Conservation (phyloP, 805 yeast species). For the Candida pseudoglaebosa region DNA sequence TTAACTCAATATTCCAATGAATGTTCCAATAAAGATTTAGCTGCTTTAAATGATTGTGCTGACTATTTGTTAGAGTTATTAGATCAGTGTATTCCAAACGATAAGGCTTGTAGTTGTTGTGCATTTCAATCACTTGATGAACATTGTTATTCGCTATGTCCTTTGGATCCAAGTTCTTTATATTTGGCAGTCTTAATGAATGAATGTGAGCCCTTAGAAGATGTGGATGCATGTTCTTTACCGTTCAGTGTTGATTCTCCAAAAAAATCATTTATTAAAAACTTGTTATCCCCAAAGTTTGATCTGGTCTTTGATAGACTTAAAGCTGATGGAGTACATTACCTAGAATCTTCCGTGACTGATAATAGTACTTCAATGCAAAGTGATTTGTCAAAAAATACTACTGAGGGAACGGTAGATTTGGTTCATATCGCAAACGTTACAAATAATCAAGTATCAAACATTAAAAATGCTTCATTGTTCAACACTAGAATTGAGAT, state of each 20-base stretch:
- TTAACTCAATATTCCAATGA: constrained; percentile 36
- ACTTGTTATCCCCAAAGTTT: neutral
- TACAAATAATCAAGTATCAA: too few species aligned
- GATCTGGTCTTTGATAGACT: constrained; percentile 2
- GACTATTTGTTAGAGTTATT: constrained; percentile 43
- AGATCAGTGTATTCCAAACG: constrained; percentile 50
- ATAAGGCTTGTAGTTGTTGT: constrained; percentile 54
- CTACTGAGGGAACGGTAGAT: too few species aligned
- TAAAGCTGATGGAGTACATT: constrained; percentile 1
- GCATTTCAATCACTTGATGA: constrained; percentile 47
- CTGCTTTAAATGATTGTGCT: constrained; percentile 41
- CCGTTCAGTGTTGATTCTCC: constrained; percentile 45
- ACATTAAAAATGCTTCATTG: neutral
- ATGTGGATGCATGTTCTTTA: constrained; percentile 47
- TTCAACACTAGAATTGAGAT: constrained; percentile 1
- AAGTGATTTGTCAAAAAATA: constrained; percentile 14
- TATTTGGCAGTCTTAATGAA: constrained; percentile 42
- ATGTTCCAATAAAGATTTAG: constrained; percentile 43
- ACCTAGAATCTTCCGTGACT: neutral
- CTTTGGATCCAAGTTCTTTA: constrained; percentile 44
- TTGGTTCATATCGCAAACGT: too few species aligned
- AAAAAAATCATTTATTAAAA: constrained; percentile 23
- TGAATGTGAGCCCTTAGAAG: constrained; percentile 45
- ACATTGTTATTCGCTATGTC: constrained; percentile 47
- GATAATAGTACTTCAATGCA: constrained; percentile 10